Conservation (phyloP, 2,329 filamentous ascomycete species). For the Xylaria sp. region DNA sequence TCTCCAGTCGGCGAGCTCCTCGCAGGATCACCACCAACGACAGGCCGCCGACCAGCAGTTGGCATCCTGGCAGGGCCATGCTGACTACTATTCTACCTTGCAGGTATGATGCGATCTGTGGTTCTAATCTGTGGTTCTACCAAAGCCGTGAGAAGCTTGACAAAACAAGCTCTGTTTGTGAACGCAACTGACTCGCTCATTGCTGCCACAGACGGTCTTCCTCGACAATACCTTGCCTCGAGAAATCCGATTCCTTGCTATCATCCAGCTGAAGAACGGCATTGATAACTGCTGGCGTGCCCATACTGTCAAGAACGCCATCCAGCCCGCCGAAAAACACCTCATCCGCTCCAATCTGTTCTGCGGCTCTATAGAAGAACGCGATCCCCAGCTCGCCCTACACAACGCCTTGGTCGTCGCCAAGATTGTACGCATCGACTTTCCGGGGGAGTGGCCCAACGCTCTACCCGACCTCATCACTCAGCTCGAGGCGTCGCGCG, state of each 20-base stretch:
- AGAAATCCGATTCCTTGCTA: slow-evolving; percentile 85
- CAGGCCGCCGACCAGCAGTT: slow-evolving; percentile 78
- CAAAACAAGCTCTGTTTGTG: neutral
- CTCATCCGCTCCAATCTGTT: slow-evolving; percentile 80
- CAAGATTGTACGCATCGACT: slow-evolving; percentile 91
- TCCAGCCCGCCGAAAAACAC: slow-evolving; percentile 79
- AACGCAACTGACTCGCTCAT: slow-evolving; percentile 22
- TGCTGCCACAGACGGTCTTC: slow-evolving; percentile 73
- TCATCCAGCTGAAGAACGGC: slow-evolving; percentile 96
- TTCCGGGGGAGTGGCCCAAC: slow-evolving; percentile 83
- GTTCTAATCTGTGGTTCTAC: neutral
- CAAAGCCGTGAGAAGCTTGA: neutral
- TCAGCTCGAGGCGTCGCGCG: slow-evolving; percentile 69
- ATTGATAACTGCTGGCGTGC: slow-evolving; percentile 92
- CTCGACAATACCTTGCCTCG: slow-evolving; percentile 80
- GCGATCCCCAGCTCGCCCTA: slow-evolving; percentile 78
- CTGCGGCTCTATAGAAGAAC: slow-evolving; percentile 80
- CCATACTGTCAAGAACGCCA: slow-evolving; percentile 71
- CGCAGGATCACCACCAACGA: slow-evolving; percentile 68
- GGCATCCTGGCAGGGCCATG: slow-evolving; percentile 74
- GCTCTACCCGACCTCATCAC: slow-evolving; percentile 70
- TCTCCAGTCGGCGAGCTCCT: slow-evolving; percentile 71
- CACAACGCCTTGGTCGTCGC: slow-evolving; percentile 90
- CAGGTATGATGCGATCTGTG: slow-evolving; percentile 62
- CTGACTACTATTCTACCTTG: slow-evolving; percentile 74